Evolutionary conservation across 2,329 filamentous ascomycete species (phyloP), one percentile per base, ranked within the genome.

Genomic region (Botrytis squamosa): DNA sequence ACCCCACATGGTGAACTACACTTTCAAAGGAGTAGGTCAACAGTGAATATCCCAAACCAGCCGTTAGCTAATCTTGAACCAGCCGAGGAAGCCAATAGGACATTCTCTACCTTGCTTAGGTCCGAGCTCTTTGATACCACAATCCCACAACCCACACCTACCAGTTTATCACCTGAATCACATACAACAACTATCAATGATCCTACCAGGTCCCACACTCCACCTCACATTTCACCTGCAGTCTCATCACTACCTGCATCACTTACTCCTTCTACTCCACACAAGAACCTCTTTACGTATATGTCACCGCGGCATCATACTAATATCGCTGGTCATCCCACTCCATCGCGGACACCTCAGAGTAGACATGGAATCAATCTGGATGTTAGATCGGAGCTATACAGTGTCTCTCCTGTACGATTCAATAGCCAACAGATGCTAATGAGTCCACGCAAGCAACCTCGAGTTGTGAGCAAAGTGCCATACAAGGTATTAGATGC

Each of bases 401-500:
- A 99, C 84, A 98, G 94, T 81, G 83, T 98, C 55, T 98, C 96
- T 0, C 96, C 96, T 0, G 95, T 99, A 76, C 92, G 96, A 71
- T 93, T 95, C 78, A 93, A 93, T 73, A 98, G 94, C 79, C 96
- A 98, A 80, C 92, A 94, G 74, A 97, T 99, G 88, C 88, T 99
- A 0, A 87, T 98, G 22, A 97, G 93, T 72, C 95, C 95, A 3
- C 89, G 95, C 75, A 93, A 96, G 79, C 93, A 96, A 76, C 94
- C 95, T 2, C 88, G 96, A 77, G 92, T 93, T 44, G 94, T 99
- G 33, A 95, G 93, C 83, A 98, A 98, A 82, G 95, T 98, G 0
- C 96, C 96, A 0, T 99, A 97, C 84, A 99, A 99, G 83, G 96
- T 99, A 2, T 86, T 99, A 16, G 96, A 99, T 84, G 96, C 96